These are phyloP conservation scores for Haplosporangium gracile DNA, from an alignment of 192 early-diverging fungal genomes.

Conservation along the genomic window DNA sequence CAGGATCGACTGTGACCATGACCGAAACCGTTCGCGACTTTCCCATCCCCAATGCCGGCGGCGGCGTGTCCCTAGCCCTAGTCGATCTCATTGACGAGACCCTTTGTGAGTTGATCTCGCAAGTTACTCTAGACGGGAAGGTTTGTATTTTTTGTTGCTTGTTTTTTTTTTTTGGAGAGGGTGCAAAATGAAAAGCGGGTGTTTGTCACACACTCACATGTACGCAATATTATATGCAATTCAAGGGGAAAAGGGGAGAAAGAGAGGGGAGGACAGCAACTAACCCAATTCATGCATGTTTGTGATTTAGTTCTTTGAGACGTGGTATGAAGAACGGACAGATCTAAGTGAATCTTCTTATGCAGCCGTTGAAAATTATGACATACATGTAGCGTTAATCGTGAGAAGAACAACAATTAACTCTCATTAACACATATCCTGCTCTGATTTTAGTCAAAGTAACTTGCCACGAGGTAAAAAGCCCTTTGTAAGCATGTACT, in stretches of 20 bases:
- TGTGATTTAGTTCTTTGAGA: slow-evolving; percentile 23
- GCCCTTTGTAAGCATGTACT: too few species aligned
- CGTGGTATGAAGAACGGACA: slow-evolving; percentile 7
- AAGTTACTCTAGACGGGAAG: slow-evolving; percentile 23
- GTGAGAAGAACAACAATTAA: background rate
- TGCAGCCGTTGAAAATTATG: too few species aligned
- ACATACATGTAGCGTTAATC: too few species aligned
- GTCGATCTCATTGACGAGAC: slow-evolving; percentile 19
- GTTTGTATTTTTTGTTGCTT: background rate
- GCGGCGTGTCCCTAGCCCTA: background rate
- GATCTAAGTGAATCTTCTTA: slow-evolving; percentile 14
- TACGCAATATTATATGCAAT: too few species aligned
- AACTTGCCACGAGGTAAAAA: slow-evolving; percentile 29
- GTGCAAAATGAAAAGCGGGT: background rate
- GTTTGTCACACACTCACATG: too few species aligned
- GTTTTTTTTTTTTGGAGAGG: background rate
- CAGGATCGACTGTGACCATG: slow-evolving; percentile 13
- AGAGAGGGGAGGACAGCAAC: too few species aligned
- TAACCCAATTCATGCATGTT: background rate
- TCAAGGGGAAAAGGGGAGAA: too few species aligned
- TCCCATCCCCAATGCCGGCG: slow-evolving; percentile 15
- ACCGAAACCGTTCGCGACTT: background rate
- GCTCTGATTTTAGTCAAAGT: background rate
- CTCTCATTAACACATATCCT: background rate
- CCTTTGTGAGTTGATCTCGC: slow-evolving; percentile 9